Evolutionary conservation across 208 protist genomes (phyloP), one percentile per base, ranked within the genome.

Genomic region (Acanthamoeba comandoni): DNA sequence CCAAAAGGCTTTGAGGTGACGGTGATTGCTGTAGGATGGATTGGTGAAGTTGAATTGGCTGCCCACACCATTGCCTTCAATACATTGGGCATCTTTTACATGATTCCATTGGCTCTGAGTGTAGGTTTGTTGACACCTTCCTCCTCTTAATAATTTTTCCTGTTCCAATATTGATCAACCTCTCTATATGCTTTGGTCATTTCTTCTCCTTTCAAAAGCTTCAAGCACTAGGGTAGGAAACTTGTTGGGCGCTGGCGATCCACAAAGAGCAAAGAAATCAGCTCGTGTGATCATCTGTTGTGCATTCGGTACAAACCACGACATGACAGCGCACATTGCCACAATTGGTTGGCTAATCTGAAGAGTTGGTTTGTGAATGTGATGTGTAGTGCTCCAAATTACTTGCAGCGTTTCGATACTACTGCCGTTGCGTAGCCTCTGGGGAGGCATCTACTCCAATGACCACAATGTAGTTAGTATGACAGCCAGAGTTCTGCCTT

Each of bases 11-110:
- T 79, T 29, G 70, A 79, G 15, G 48, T 79, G 43, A 79, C 70
- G 15, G 70, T 79, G 48, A 51, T 79, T 51, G 39, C 35, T 0
- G 70, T 79, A 2, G 70, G 70, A 2, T 31, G 24, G 19, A 79
- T 79, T 2, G 70, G 70, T 29, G 39, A 79, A 55, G 19, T 79
- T 22, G 70, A 79, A 15, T 51, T 79, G 19, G 70, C 70, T 2
- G 70, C 70, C 5, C 70, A 79, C 48, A 79, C 70, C 19, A 51
- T 79, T 22, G 70, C 70, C 70, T 55, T 79, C 70, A 79, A 79
- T 24, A 55, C 13, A 1, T 22, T 79, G 12, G 70, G 70, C 19
- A 51, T 79, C 31, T 55, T 13, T 22, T 79, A 57, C 70, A 79
- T 79, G 70, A 79, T 79, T 31, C 39, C 70, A 1, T 51, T 79